These are phyloP conservation scores for Verticillium zaregamsianum DNA, from an alignment of 2,329 filamentous ascomycete genomes.

Conservation along the genomic window DNA sequence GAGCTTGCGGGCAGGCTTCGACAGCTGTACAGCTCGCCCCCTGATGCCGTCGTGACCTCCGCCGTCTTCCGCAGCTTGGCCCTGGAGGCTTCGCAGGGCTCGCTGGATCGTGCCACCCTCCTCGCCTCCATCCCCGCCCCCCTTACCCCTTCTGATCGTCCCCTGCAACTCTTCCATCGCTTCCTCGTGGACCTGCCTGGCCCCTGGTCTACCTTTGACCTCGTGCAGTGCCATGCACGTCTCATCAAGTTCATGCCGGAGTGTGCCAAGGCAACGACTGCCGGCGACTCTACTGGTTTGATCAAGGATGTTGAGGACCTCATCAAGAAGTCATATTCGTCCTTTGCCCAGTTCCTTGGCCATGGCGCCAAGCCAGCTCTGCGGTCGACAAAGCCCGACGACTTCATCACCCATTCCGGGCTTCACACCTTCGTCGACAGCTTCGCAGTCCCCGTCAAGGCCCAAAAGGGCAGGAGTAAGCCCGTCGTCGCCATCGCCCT, in stretches of 20 bases:
- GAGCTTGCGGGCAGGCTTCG: neutral
- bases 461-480: constrained; percentile 19
- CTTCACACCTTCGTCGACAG: constrained; percentile 25
- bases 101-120: constrained; percentile 7
- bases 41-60: neutral
- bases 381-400: constrained; percentile 15
- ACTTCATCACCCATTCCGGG: constrained; percentile 25
- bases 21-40: neutral
- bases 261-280: constrained; percentile 22
- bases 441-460: constrained; percentile 24
- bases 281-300: constrained; percentile 10
- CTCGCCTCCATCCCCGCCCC: constrained; percentile 17
- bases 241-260: constrained; percentile 33
- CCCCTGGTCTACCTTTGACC: constrained; percentile 21
- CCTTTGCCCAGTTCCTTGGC: constrained; percentile 33
- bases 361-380: constrained; percentile 22
- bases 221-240: constrained; percentile 28
- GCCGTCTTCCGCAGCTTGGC: neutral
- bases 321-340: constrained; percentile 26
- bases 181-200: constrained; percentile 19
- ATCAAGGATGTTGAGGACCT: constrained; percentile 15
- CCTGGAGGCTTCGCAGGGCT: neutral
- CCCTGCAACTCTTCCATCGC: constrained; percentile 19
- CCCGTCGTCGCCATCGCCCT: constrained; percentile 46
- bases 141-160: constrained; percentile 14